Evolutionary conservation across 2,329 filamentous ascomycete genomes (phyloP).

Genomic region (Teratosphaeria destructans): DNA sequence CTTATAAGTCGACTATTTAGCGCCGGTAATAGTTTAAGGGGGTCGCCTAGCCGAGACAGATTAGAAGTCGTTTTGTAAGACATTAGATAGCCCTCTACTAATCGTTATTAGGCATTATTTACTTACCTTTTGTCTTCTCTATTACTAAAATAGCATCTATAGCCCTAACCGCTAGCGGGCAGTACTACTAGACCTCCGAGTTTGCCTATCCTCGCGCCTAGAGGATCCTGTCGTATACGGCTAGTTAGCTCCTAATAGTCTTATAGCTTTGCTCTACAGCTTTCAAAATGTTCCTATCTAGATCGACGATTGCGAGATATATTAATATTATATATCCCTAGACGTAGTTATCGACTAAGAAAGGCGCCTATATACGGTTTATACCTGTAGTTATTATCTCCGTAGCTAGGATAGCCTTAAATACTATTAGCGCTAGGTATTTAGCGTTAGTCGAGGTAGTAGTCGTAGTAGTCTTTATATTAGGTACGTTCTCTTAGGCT

Average conservation of each 20-base stretch:
- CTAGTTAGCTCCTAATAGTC: slow-evolving; percentile 12
- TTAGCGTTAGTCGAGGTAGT: slow-evolving; percentile 39
- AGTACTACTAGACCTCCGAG: slow-evolving; percentile 24
- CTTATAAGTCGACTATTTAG: neutral
- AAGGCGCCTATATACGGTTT: neutral
- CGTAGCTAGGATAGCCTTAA: slow-evolving; percentile 26
- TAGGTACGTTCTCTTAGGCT: slow-evolving; percentile 17
- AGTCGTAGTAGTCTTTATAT: slow-evolving; percentile 39
- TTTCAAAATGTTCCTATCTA: slow-evolving; percentile 7
- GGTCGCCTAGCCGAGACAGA: neutral
- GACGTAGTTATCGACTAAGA: neutral
- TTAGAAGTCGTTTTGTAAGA: neutral
- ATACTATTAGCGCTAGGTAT: slow-evolving; percentile 32
- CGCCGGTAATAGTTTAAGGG: neutral
- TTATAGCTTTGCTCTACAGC: slow-evolving; percentile 10
- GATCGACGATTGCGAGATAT: slow-evolving; percentile 13
- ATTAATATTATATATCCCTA: slow-evolving; percentile 30
- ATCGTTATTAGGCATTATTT: slow-evolving; percentile 8
- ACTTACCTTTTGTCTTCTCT: slow-evolving; percentile 11
- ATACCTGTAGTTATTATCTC: slow-evolving; percentile 11
- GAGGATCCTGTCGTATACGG: slow-evolving; percentile 32
- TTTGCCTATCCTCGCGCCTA: slow-evolving; percentile 30
- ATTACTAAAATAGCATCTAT: slow-evolving; percentile 25
- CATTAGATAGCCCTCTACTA: neutral
- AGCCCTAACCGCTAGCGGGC: slow-evolving; percentile 20